phyloP scores from a whole-genome alignment of 768 basidiomycete genomes.

The Lactarius indigo region DNA sequence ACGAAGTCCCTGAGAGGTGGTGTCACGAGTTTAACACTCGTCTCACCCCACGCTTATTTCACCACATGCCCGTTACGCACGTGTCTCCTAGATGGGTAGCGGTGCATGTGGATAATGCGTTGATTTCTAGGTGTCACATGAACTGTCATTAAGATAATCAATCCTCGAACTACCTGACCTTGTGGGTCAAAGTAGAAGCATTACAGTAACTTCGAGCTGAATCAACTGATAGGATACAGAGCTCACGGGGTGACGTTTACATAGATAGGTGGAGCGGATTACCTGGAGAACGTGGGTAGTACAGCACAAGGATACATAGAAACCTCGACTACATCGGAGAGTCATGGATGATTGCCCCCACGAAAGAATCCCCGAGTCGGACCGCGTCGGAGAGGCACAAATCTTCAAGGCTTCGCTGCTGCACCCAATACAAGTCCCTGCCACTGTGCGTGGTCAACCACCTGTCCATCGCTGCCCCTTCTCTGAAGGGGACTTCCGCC shows the following conservation, averaged over 20 bases:
- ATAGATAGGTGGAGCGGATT: background rate
- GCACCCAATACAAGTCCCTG: conserved; percentile 14
- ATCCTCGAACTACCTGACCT: background rate
- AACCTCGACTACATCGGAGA: background rate
- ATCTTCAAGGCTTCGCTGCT: conserved; percentile 3
- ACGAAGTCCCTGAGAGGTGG: too few relatives aligned
- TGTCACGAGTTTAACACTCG: background rate
- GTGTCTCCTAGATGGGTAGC: background rate
- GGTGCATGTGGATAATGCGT: background rate
- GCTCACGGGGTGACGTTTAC: background rate
- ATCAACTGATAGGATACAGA: background rate
- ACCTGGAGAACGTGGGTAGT: background rate
- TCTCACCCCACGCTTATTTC: background rate
- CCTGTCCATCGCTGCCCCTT: conserved; percentile 6
- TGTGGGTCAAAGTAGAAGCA: background rate
- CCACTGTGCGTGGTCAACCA: conserved; percentile 15
- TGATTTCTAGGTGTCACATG: background rate
- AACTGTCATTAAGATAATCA: background rate
- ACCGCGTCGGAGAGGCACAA: background rate
- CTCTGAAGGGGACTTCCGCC: background rate
- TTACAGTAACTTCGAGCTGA: background rate
- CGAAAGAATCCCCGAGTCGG: background rate
- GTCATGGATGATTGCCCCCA: background rate
- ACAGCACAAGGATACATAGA: background rate
- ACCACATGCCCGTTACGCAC: background rate